Conservation (phyloP, 352 stramenopile genomes). For the Globisporangium paroecandrum region DNA sequence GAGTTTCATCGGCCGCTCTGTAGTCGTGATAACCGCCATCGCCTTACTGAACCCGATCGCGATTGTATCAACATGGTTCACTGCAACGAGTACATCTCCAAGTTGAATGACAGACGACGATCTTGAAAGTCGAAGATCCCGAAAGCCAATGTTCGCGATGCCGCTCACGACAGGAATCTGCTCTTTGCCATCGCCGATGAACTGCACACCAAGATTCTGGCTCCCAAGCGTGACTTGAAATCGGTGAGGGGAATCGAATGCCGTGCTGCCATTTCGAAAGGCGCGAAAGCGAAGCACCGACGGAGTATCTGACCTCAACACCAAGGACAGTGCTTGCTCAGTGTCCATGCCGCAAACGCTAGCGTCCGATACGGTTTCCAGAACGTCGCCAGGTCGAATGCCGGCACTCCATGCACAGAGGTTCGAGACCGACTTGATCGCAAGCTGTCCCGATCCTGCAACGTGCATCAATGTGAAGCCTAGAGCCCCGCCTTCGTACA, state of each 20-base stretch:
- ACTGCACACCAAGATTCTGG: conserved; percentile 40
- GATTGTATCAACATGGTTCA: conserved; percentile 53
- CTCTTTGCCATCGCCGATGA: conserved; percentile 42
- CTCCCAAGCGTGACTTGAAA: conserved; percentile 39
- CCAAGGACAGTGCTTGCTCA: conserved; percentile 30
- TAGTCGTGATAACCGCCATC: conserved; percentile 33
- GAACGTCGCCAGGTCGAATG: conserved; percentile 49
- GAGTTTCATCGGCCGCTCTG: conserved; percentile 36
- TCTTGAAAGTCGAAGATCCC: neutral
- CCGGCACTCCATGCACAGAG: conserved; percentile 40
- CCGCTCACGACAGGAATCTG: conserved; percentile 47
- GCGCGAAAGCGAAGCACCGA: conserved; percentile 52
- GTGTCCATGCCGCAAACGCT: conserved; percentile 31
- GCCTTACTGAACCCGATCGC: conserved; percentile 33
- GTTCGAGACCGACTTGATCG: conserved; percentile 28
- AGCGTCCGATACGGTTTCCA: conserved; percentile 44
- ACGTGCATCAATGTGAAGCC: conserved; percentile 27
- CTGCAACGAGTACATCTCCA: conserved; percentile 51
- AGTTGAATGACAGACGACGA: conserved; percentile 19
- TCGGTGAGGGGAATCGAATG: conserved; percentile 22
- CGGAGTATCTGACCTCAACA: conserved; percentile 25
- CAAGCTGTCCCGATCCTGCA: conserved; percentile 19
- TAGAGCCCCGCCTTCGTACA: conserved; percentile 31
- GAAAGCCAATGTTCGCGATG: conserved; percentile 11
- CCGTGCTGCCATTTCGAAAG: conserved; percentile 6